phyloP scores from a whole-genome alignment of 2,329 filamentous ascomycete species.

The Pseudonectria buxi region DNA sequence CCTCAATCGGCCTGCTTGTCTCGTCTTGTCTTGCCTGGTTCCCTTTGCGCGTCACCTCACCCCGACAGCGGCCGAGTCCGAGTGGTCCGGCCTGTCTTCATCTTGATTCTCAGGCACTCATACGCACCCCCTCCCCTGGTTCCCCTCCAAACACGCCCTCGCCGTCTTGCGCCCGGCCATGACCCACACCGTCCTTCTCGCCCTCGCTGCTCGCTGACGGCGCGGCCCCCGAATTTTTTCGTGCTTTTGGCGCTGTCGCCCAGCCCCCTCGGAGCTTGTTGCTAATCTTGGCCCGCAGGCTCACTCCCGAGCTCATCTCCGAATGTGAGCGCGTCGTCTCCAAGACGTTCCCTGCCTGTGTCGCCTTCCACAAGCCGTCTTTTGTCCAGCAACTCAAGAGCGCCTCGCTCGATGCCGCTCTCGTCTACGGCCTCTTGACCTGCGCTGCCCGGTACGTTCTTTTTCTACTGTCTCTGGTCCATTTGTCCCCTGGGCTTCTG shows the following conservation, averaged over 20 bases:
- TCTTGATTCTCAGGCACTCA: background rate
- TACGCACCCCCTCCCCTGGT: background rate
- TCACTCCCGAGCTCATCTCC: constrained; percentile 51
- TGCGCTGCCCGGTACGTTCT: constrained; percentile 49
- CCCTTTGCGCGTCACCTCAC: background rate
- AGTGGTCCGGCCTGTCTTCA: background rate
- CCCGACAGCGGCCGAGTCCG: background rate
- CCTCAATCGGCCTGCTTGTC: background rate
- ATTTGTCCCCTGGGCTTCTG: constrained; percentile 16
- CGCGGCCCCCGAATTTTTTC: constrained; percentile 14
- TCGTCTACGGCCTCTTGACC: constrained; percentile 52
- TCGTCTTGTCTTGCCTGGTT: background rate
- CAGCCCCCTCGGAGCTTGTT: constrained; percentile 1
- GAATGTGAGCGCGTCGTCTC: constrained; percentile 56
- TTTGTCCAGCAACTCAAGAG: constrained; percentile 56
- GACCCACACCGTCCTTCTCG: constrained; percentile 15
- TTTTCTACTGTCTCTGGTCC: constrained; percentile 10
- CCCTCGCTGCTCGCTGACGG: constrained; percentile 18
- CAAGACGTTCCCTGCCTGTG: constrained; percentile 54
- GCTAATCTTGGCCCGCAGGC: constrained; percentile 26
- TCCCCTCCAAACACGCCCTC: background rate
- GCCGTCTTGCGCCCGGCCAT: constrained; percentile 6
- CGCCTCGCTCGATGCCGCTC: constrained; percentile 46
- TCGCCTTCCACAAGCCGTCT: constrained; percentile 57
- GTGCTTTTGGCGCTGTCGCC: constrained; percentile 3